These are phyloP conservation scores for Candida smagusa DNA, from an alignment of 1,139 yeast species.

Conservation along the genomic window DNA sequence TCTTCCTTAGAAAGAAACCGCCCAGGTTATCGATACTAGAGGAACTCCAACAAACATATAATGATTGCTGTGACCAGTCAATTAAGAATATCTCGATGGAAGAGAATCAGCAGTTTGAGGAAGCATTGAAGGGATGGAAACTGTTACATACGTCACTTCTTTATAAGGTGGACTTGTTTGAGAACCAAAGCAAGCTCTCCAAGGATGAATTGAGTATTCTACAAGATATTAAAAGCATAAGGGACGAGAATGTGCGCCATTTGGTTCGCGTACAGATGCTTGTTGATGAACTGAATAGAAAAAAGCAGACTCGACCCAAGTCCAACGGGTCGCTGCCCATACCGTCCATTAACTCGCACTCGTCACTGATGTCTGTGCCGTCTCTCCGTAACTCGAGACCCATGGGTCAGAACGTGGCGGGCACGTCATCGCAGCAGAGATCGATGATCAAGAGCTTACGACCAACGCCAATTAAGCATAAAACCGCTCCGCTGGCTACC, in stretches of 20 bases:
- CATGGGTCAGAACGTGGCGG: constrained; percentile 6
- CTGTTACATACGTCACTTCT: constrained; percentile 58
- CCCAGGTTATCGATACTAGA: constrained; percentile 51
- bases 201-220: constrained; percentile 43
- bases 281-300: constrained; percentile 36
- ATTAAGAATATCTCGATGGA: constrained; percentile 56
- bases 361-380: constrained; percentile 19
- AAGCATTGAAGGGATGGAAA: constrained; percentile 71
- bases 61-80: constrained; percentile 57
- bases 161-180: constrained; percentile 54
- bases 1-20: constrained; percentile 55
- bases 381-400: constrained; percentile 22
- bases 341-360: constrained; percentile 1
- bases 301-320: constrained; percentile 5
- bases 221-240: constrained; percentile 44
- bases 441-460: constrained; percentile 40
- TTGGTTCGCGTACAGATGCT: constrained; percentile 42
- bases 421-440: constrained; percentile 13
- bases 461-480: constrained; percentile 20
- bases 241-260: constrained; percentile 52
- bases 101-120: constrained; percentile 48
- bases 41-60: constrained; percentile 58
- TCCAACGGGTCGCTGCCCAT: background rate
- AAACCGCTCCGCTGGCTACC: constrained; percentile 35
- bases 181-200: constrained; percentile 33